A percentile compares a stretch with the other conserved stretches of the same genome.
These are phyloP conservation scores for Flagelloscypha sp. DNA, from an alignment of 768 basidiomycete species.

Conservation along the genomic window DNA sequence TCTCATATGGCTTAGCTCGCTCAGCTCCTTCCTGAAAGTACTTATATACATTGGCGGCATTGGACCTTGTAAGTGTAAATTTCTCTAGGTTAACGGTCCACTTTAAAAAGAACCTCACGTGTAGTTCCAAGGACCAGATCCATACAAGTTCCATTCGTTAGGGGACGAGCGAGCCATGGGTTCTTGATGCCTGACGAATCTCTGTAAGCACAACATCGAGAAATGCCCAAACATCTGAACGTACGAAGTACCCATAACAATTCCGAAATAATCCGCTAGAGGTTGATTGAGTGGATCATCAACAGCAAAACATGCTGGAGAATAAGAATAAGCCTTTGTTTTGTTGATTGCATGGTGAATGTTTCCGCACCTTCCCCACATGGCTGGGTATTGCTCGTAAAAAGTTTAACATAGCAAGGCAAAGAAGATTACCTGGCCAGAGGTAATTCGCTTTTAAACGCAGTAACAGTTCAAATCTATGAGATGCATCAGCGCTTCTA, in stretches of 20 bases:
- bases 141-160: conserved; percentile 54
- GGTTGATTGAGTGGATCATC: conserved; percentile 56
- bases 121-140: conserved; percentile 57
- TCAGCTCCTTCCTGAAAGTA: conserved; percentile 58
- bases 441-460: conserved; percentile 62
- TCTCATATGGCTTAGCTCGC: conserved; percentile 52
- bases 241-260: conserved; percentile 72
- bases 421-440: no score
- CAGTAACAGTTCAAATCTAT: conserved; percentile 61
- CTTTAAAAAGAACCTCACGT: no score
- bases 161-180: conserved; percentile 70
- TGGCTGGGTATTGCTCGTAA: conserved; percentile 11
- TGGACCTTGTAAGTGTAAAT: no score
- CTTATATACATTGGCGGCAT: conserved; percentile 44
- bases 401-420: no score
- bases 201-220: no score
- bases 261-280: conserved; percentile 54
- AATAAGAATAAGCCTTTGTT: background rate
- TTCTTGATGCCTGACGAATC: conserved; percentile 69
- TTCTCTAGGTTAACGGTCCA: no score
- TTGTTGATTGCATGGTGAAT: background rate
- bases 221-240: no score
- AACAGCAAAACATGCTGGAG: conserved; percentile 40
- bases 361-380: conserved; percentile 15
- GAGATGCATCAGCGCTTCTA: no score